Evolutionary conservation across 306 rosid species (phyloP).

Genomic region (Lagenaria siceraria): DNA sequence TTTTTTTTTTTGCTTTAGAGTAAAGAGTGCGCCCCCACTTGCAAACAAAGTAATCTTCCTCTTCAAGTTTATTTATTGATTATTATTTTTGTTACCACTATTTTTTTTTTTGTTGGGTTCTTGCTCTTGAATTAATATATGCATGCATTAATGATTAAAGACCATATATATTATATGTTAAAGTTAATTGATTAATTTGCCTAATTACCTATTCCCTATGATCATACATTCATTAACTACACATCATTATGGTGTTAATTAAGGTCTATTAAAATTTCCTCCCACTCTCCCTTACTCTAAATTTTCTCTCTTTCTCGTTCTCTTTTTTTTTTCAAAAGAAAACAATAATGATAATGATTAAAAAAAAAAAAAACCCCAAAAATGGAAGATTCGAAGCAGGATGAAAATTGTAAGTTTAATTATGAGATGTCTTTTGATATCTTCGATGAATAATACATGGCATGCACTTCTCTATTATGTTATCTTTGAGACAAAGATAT

Average conservation of each 20-base stretch:
- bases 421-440: neutral
- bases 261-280: neutral
- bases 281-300: neutral
- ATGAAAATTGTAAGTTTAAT: neutral
- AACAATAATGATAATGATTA: too few relatives aligned
- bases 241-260: neutral
- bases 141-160: neutral
- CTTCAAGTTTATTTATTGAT: neutral
- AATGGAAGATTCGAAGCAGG: neutral
- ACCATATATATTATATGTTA: neutral
- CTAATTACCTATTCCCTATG: neutral
- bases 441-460: neutral
- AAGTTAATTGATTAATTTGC: neutral
- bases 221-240: neutral
- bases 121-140: neutral
- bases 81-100: too few relatives aligned
- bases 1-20: too few relatives aligned
- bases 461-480: constrained; percentile 4
- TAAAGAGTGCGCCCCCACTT: neutral
- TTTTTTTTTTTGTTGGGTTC: neutral
- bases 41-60: neutral
- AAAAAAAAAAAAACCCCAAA: neutral
- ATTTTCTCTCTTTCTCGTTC: neutral
- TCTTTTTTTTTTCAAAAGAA: too few relatives aligned
- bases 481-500: constrained; percentile 1